A percentile compares a stretch with the other conserved stretches of the same genome.
These are phyloP conservation scores for Fusarium sp. DNA, from an alignment of 2,329 filamentous ascomycete genomes.

Conservation along the genomic window DNA sequence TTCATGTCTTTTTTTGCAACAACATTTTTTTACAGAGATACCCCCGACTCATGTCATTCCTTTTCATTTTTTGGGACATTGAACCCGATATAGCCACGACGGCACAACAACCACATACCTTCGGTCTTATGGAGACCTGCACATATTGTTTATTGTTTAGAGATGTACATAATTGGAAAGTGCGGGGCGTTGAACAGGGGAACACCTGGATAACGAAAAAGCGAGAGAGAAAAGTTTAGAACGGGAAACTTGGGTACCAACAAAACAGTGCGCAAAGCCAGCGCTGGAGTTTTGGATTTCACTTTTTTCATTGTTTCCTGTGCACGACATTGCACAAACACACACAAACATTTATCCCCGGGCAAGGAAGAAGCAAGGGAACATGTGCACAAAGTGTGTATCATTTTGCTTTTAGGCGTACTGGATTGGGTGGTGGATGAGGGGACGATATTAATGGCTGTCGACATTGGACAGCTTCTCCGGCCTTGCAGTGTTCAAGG, in stretches of 20 bases:
- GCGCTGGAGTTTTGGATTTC: constrained; percentile 39
- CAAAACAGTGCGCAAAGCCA: constrained; percentile 18
- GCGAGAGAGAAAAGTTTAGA: constrained; percentile 44
- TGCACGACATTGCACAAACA: constrained; percentile 24
- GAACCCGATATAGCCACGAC: constrained; percentile 39
- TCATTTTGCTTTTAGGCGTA: constrained; percentile 1
- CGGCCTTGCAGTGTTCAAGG: constrained; percentile 34
- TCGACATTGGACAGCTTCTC: constrained; percentile 39
- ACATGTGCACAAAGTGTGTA: constrained; percentile 19
- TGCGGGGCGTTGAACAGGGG: constrained; percentile 40
- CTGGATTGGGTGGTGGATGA: constrained; percentile 28
- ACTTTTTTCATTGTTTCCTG: constrained; percentile 17
- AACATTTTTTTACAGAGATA: constrained; percentile 39
- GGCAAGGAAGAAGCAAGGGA: constrained; percentile 18
- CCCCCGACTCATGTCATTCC: constrained; percentile 47
- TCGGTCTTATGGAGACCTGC: constrained; percentile 18
- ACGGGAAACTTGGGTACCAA: constrained; percentile 30
- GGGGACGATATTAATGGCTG: constrained; percentile 36
- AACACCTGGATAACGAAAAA: constrained; percentile 34
- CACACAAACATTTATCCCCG: constrained; percentile 31
- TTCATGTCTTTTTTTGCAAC: constrained; percentile 27
- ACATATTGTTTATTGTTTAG: constrained; percentile 44
- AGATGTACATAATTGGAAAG: constrained; percentile 41
- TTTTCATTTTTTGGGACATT: constrained; percentile 31
- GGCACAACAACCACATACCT: constrained; percentile 32